phyloP scores from a whole-genome alignment of 1,284 basidiomycete species.

The Xerocomus amazonicus region DNA sequence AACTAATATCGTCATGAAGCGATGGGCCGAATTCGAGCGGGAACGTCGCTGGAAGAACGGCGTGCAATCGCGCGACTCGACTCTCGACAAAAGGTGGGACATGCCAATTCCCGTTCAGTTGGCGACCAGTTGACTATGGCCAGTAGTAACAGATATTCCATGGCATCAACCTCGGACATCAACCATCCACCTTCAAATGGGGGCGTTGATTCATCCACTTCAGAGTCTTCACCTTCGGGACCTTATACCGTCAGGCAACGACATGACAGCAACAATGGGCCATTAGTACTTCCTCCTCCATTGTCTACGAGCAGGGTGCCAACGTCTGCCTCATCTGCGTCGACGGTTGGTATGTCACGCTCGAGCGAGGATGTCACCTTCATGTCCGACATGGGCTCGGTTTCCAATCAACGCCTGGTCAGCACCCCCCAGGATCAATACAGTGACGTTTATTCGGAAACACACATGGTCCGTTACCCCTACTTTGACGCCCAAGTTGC shows the following conservation, averaged over 20 bases:
- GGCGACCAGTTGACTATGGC: conserved; percentile 19
- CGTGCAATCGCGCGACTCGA: conserved; percentile 78
- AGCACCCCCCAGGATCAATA: conserved; percentile 50
- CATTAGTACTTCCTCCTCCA: conserved; percentile 68
- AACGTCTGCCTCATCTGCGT: conserved; percentile 44
- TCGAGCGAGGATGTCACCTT: conserved; percentile 63
- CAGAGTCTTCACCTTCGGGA: conserved; percentile 51
- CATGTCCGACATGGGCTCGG: conserved; percentile 49
- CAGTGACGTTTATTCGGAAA: conserved; percentile 35
- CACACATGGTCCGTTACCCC: conserved; percentile 24
- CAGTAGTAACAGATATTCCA: conserved; percentile 63
- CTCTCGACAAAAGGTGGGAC: conserved; percentile 65
- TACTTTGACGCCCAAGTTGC: conserved; percentile 44
- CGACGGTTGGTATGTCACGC: conserved; percentile 55
- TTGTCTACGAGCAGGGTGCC: conserved; percentile 51
- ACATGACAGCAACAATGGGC: conserved; percentile 58
- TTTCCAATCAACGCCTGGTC: conserved; percentile 58
- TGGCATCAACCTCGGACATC: conserved; percentile 72
- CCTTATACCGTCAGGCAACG: conserved; percentile 45
- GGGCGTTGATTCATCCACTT: conserved; percentile 57
- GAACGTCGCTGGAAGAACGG: conserved; percentile 92
- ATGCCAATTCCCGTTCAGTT: conserved; percentile 1
- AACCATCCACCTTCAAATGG: conserved; percentile 48
- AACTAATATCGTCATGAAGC: conserved; percentile 96
- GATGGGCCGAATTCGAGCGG: conserved; percentile 98